Conservation (phyloP, 495 filamentous ascomycete species). For the Penicillium steckii region DNA sequence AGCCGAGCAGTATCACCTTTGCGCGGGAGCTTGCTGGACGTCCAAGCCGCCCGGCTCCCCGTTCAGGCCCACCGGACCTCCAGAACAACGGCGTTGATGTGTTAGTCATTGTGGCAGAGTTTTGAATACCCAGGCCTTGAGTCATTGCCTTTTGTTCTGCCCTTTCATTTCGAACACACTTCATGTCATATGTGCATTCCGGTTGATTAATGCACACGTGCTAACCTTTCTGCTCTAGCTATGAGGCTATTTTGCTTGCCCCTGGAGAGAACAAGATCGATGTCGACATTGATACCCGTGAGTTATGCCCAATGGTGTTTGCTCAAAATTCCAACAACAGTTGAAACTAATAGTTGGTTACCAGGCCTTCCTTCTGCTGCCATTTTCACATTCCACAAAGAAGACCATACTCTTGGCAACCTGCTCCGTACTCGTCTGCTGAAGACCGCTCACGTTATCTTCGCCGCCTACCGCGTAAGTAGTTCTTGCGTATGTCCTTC, state of each 20-base stretch:
- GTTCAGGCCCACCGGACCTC: background rate
- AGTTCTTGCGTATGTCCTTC: background rate
- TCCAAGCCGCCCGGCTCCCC: constrained; percentile 2
- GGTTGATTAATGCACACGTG: background rate
- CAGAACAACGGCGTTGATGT: constrained; percentile 5
- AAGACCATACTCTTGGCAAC: constrained; percentile 96
- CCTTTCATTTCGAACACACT: background rate
- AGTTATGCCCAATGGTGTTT: constrained; percentile 38
- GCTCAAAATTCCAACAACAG: background rate
- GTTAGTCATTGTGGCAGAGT: constrained; percentile 14
- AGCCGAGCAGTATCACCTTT: constrained; percentile 10
- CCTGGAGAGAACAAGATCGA: constrained; percentile 92
- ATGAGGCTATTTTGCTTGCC: constrained; percentile 83
- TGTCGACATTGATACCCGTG: constrained; percentile 81
- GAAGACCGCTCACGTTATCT: constrained; percentile 73
- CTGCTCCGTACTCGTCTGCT: constrained; percentile 79
- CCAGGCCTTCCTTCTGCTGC: constrained; percentile 76
- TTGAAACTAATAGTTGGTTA: constrained; percentile 9
- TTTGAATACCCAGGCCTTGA: background rate
- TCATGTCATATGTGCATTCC: background rate
- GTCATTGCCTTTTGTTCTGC: background rate
- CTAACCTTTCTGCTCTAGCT: constrained; percentile 50
- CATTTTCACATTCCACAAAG: constrained; percentile 92
- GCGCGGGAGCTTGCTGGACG: constrained; percentile 17
- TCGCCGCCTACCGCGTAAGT: constrained; percentile 83